Percentiles rank a stretch among this genome's conserved stretches.
These are phyloP conservation scores for Leccinum imitatum DNA, from an alignment of 768 basidiomycete species.

Conservation along the genomic window DNA sequence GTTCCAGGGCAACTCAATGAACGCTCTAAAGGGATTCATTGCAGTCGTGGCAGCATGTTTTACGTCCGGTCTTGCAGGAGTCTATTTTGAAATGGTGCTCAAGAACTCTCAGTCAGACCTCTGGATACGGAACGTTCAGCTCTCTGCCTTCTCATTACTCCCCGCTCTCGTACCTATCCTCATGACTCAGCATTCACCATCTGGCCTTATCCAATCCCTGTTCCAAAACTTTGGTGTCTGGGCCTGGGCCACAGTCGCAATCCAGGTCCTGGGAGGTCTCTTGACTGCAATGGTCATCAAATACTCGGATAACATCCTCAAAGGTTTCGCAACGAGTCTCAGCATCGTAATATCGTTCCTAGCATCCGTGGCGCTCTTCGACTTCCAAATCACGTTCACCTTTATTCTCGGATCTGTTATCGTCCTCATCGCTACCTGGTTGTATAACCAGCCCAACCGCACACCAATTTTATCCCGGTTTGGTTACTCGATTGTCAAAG, in stretches of 20 bases:
- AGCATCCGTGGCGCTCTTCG: constrained; percentile 86
- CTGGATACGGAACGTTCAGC: constrained; percentile 96
- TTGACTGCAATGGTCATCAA: constrained; percentile 94
- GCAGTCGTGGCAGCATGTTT: constrained; percentile 91
- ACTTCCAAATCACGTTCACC: constrained; percentile 81
- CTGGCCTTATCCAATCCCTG: constrained; percentile 47
- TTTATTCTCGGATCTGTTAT: constrained; percentile 83
- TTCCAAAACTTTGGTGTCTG: constrained; percentile 86
- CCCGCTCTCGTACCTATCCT: constrained; percentile 83
- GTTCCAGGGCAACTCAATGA: constrained; percentile 59
- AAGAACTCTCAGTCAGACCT: constrained; percentile 88
- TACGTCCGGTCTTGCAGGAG: constrained; percentile 93
- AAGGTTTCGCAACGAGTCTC: constrained; percentile 94
- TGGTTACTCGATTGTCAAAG: constrained; percentile 30
- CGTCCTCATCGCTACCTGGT: constrained; percentile 86
- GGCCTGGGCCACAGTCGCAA: constrained; percentile 88
- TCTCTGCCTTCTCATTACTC: constrained; percentile 90
- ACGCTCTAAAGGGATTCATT: constrained; percentile 79
- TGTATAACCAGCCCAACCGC: constrained; percentile 74
- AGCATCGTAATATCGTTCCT: constrained; percentile 95
- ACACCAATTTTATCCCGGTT: constrained; percentile 33
- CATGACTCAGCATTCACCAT: constrained; percentile 44
- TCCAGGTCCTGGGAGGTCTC: constrained; percentile 90
- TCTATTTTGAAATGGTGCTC: constrained; percentile 97
- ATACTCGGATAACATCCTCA: constrained; percentile 88